These are phyloP conservation scores for Cladosporium sp. DNA, from an alignment of 2,329 filamentous ascomycete genomes.

Conservation along the genomic window DNA sequence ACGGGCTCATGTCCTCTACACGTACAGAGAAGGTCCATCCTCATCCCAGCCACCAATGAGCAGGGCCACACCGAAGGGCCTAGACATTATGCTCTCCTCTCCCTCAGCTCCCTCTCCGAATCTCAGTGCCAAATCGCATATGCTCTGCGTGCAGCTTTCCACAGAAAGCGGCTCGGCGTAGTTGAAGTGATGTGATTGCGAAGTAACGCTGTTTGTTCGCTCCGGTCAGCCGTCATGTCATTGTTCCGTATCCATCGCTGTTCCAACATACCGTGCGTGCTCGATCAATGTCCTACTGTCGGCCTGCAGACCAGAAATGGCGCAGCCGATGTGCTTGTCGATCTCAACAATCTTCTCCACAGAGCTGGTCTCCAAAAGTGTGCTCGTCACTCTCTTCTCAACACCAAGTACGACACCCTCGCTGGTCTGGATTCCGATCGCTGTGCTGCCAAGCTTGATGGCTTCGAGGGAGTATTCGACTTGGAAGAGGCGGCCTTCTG, in stretches of 20 bases:
- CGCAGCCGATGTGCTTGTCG: constrained; percentile 96
- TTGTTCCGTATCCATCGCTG: not conserved
- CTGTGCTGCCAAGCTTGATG: constrained; percentile 98
- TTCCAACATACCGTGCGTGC: constrained; percentile 63
- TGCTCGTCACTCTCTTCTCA: constrained; percentile 97
- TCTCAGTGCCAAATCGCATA: constrained; percentile 91
- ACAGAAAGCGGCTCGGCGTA: constrained; percentile 93
- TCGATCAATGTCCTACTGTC: constrained; percentile 97
- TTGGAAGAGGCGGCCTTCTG: constrained; percentile 98
- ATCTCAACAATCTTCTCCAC: constrained; percentile 99
- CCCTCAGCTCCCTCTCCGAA: constrained; percentile 97
- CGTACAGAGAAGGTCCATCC: constrained; percentile 83
- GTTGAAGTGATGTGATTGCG: constrained; percentile 95
- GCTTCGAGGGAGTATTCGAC: constrained; percentile 99
- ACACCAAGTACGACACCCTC: constrained; percentile 95
- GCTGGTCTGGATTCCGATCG: constrained; percentile 91
- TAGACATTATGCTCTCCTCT: constrained; percentile 90
- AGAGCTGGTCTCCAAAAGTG: constrained; percentile 92
- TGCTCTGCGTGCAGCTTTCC: constrained; percentile 97
- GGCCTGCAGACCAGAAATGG: constrained; percentile 96
- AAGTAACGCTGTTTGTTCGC: constrained; percentile 59
- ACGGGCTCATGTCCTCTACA: not conserved
- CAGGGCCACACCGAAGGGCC: constrained; percentile 93
- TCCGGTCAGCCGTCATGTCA: constrained; percentile 3
- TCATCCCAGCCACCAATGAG: constrained; percentile 97